Base-by-base conservation (phyloP, 2,329 filamentous ascomycete genomes). In the Coniella vitis region DNA sequence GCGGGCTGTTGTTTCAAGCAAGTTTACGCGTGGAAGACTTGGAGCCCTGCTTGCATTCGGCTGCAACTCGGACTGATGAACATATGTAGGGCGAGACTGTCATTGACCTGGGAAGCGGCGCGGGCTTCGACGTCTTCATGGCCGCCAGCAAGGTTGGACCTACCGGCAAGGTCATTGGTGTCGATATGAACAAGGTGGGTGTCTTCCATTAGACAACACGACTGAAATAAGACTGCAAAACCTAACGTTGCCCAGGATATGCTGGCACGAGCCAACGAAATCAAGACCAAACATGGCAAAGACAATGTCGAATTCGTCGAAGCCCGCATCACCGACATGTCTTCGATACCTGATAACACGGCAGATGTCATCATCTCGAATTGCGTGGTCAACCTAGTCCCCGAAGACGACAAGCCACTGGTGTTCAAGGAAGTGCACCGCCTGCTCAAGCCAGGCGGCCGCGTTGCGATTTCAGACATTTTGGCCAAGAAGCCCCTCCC, bases 361-460 rank as follows among this genome's bases (percentile, higher is more conserved):
- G 74, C 70, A 16, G 70, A 82, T 61, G 75, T 74, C 56, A 72
- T 84, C 49, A 80, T 83, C 54, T 78, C 73, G 54, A 85, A 84
- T 62, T 85, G 80, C 51, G 78, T 81, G 21, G 64, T 83, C 51
- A 83, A 82, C 54, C 73, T 82, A 0, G 74, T 82, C 1, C 77
- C 76, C 0, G 59, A 63, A 8, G 49, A 53, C 0, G 75, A 83
- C 9, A 83, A 81, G 57, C 68, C 64, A 5, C 52, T 65, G 0
- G 78, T 73, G 0, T 84, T 84, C 53, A 56, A 62, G 0, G 80
- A 84, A 59, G 81, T 83, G 57, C 68, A 68, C 49, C 72, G 81
- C 1, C 54, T 84, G 0, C 65, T 84, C 2, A 79, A 75, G 54
- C 69, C 74, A 0, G 74, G 76, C 3, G 81, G 81, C 1, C 64